Base-by-base conservation (phyloP, 1,284 basidiomycete species). In the Ceratobasidium sp. region DNA sequence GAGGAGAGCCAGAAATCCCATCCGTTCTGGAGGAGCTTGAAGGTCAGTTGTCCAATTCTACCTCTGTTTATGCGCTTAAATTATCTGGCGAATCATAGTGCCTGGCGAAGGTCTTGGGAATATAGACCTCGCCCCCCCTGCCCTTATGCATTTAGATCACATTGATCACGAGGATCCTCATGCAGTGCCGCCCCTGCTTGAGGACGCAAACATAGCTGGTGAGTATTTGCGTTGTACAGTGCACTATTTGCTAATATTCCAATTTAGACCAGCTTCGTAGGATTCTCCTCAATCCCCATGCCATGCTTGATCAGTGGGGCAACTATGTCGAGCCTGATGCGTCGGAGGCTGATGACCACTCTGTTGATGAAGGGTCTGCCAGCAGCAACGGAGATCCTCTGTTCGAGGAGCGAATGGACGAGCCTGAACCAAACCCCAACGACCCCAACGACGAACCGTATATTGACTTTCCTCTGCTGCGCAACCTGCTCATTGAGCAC, bases 281-380 rank as follows among this genome's bases (percentile, higher is more conserved):
- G 41, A 34, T 64, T 12, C 61, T 43, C 18, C 18, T n/a, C 9
- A 64, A 64, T 46, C 61, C 61, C 30, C 61, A 8, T 4, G 21
- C 52, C 14, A 26, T 30, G 12, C 21, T 64, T 21, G 46, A 64
- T 9, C n/a, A 50, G 14, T 64, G 61, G 61, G 23, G 18, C 30
- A n/a, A 67, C n/a, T 21, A 6, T 2, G 30, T 41, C 14, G 26
- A 28, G 10, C 18, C 26, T 3, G 34, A 41, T 16, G n/a, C 8
- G 34, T 28, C 32, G 3, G 45, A 67, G 21, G 32, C 6, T 5
- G 32, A 36, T 23, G 18, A 58, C 4, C n/a, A 30, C 4, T 21
- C 45, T 21, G 34, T 3, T 14, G 50, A 53, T 21, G 32, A 23
- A 21, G 39, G 16, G 18, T 30, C 26, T 16, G 21, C 23, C 21